A percentile compares a stretch with the other conserved stretches of the same genome.
phyloP scores from a whole-genome alignment of 2,329 filamentous ascomycete species.

The Neofusicoccum cordaticola region DNA sequence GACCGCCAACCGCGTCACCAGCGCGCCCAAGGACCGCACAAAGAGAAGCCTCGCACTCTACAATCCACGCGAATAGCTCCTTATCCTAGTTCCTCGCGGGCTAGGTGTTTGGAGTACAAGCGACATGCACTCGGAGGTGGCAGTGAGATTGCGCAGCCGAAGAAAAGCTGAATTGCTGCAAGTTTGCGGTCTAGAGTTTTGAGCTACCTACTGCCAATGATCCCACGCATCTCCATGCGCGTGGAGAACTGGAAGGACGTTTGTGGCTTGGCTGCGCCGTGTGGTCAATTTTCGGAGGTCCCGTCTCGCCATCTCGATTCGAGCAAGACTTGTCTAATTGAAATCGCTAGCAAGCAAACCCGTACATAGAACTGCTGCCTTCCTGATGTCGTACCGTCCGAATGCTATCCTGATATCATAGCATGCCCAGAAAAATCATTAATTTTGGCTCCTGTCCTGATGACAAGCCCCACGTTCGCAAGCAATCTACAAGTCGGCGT shows the following conservation, averaged over 20 bases:
- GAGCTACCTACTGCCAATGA: slow-evolving; percentile 14
- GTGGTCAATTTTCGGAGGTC: slow-evolving; percentile 10
- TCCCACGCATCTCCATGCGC: slow-evolving; percentile 3
- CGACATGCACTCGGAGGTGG: neutral
- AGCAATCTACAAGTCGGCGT: slow-evolving; percentile 59
- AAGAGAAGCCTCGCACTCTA: neutral
- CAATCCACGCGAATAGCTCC: neutral
- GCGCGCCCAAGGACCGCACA: neutral
- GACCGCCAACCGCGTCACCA: neutral
- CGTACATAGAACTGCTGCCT: slow-evolving; percentile 18
- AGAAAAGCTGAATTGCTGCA: slow-evolving; percentile 1
- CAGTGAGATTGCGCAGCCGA: neutral
- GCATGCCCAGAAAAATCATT: slow-evolving; percentile 11
- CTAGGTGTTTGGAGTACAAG: neutral
- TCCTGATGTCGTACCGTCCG: slow-evolving; percentile 18
- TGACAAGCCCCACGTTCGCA: slow-evolving; percentile 11
- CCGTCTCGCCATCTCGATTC: slow-evolving; percentile 11
- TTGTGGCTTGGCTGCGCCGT: slow-evolving; percentile 15
- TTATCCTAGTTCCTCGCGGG: neutral
- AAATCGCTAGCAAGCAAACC: slow-evolving; percentile 19
- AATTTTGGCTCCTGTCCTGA: slow-evolving; percentile 17
- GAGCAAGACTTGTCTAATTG: slow-evolving; percentile 17
- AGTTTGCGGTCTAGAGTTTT: slow-evolving; percentile 7
- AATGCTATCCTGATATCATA: slow-evolving; percentile 18
- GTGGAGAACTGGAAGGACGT: slow-evolving; percentile 2